A percentile compares a stretch with the other conserved stretches of the same genome.
Conservation (phyloP, 2,329 filamentous ascomycete species). For the Colletotrichum sp. region DNA sequence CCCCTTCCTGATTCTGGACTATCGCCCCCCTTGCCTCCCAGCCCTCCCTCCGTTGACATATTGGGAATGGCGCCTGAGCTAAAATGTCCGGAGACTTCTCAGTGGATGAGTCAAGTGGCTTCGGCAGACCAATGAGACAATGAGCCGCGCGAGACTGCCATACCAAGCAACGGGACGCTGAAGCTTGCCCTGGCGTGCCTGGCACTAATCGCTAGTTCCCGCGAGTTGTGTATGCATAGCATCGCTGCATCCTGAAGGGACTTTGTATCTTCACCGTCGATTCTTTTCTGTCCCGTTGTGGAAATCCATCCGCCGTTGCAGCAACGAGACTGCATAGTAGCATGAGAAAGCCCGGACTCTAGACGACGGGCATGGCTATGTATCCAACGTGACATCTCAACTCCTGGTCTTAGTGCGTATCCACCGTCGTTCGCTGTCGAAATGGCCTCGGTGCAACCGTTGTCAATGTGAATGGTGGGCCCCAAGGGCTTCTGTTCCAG, state of each 20-base stretch:
- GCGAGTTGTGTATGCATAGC: neutral
- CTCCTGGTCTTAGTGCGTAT: neutral
- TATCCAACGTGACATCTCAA: slow-evolving; percentile 13
- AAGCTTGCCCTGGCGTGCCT: slow-evolving; percentile 19
- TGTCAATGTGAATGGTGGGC: neutral
- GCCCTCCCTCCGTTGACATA: neutral
- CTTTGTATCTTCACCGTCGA: neutral
- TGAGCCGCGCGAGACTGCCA: neutral
- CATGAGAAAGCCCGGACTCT: neutral
- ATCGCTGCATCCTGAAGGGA: slow-evolving; percentile 14
- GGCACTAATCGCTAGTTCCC: slow-evolving; percentile 18
- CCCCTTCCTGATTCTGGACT: neutral
- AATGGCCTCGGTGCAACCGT: neutral
- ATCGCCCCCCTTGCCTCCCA: neutral
- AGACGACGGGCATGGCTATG: neutral
- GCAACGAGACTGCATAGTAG: neutral
- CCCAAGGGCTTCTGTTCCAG: slow-evolving; percentile 2
- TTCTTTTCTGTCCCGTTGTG: neutral
- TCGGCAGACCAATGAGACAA: neutral
- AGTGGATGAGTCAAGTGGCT: neutral
- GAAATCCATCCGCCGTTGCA: neutral
- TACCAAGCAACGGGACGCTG: neutral
- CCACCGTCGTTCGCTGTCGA: slow-evolving; percentile 4
- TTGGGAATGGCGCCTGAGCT: neutral
- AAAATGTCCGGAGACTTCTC: neutral